Evolutionary conservation across 495 filamentous ascomycete genomes (phyloP).

Genomic region (Sordaria brevicollis): DNA sequence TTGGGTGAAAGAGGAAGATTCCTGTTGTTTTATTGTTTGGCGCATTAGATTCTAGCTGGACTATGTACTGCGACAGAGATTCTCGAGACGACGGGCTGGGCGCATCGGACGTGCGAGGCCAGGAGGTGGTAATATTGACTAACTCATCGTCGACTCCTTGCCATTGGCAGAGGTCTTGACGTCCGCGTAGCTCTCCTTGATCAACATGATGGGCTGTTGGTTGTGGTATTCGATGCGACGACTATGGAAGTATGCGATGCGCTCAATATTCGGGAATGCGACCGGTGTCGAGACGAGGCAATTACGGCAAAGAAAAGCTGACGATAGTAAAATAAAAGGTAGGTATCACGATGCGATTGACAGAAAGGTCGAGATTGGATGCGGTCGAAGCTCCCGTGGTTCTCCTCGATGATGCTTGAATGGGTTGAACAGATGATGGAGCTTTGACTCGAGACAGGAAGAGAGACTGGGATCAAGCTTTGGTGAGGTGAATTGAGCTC

Average conservation of each 20-base stretch:
- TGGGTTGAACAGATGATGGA: neutral
- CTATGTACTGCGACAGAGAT: neutral
- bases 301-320: neutral
- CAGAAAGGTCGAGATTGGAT: neutral
- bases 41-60: neutral
- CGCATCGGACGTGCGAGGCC: neutral
- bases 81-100: neutral
- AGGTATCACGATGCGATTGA: neutral
- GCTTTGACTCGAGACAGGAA: neutral
- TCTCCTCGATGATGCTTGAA: neutral
- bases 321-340: neutral
- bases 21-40: conserved; percentile 34
- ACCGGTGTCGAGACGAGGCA: neutral
- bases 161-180: conserved; percentile 32
- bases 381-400: neutral
- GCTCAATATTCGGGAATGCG: too few species aligned
- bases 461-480: neutral
- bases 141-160: conserved; percentile 39
- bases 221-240: too few species aligned
- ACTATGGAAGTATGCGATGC: too few species aligned
- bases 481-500: too few species aligned
- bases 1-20: conserved; percentile 82
- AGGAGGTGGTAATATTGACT: neutral
- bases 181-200: conserved; percentile 35
- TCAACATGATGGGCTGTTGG: conserved; percentile 29